Evolutionary conservation across 768 basidiomycete genomes (phyloP), one percentile per base, ranked within the genome.

Genomic region (Mycena galopus): DNA sequence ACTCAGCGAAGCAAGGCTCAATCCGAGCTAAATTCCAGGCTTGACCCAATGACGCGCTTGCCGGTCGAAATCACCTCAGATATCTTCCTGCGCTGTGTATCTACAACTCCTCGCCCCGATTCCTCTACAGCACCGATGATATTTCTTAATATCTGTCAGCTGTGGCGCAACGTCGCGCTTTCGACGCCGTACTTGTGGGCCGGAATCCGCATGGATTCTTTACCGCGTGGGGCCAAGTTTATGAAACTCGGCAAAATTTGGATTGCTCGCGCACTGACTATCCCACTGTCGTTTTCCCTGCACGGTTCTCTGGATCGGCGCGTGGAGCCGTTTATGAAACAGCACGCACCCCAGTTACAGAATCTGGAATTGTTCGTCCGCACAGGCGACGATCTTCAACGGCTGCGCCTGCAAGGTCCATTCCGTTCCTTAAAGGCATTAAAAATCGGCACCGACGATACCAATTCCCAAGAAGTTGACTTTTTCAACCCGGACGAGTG

Each of bases 31-130:
- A 64, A 64, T 12, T 50, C 62, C 21, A 14, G 44, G 25, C 44
- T 64, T 30, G 62, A 64, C 32, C 62, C 62, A 2, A 64, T 64
- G 50, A 47, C 62, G 1, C 62, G 23, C 9, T 32, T 64, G 7
- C 62, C 62, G n/a, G 9, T 64, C 42, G 62, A 64, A 51, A 30
- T 64, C 3, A 4, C 14, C 2, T 64, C 62, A 16, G 32, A 64
- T 7, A 64, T 64, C 27, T 51, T 64, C 32, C 33, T 56, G 27
- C n/a, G 19, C 53, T 65, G 63, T 23, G 7, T 55, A 33, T 25
- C 53, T 11, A 29, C 10, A 30, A 37, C 33, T 1, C 50, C 63
- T 32, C 33, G 50, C 5, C 63, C 63, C 3, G 35, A 55, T 53
- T 5, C 25, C 0, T 0, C 14, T 25, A 16, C 11, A 4, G 23